Evolutionary conservation across 2,329 filamentous ascomycete genomes (phyloP), one percentile per base, ranked within the genome.

Genomic region (Dendryphion nanum): DNA sequence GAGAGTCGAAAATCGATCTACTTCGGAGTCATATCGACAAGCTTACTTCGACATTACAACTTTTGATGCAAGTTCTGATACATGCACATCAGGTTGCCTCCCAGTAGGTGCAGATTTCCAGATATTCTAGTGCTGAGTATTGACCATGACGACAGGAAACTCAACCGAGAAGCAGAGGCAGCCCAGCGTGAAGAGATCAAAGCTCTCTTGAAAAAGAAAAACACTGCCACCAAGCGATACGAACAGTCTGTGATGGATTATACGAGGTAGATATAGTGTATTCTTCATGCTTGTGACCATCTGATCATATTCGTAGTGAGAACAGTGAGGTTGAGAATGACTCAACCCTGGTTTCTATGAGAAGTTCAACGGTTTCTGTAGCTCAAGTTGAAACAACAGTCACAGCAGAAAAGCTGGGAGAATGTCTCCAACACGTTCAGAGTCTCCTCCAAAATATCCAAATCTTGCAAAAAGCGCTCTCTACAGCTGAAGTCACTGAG

Each of bases 401-500:
- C 18, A 54, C 45, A 5, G 28, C 37, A 1, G 37, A 53, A 15
- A 50, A 44, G 7, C 43, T 61, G 8, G 47, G 36, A n/a, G 44
- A 43, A 33, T 61, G 56, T 13, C 48, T 54, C 2, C 30, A 52
- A n/a, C 53, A 60, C 37, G 38, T 61, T 8, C 46, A 41, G 12
- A 47, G 19, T 19, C 37, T 61, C 4, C 20, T 61, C 13, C 33
- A 47, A 34, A 41, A 55, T 31, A 52, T 60, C 10, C 48, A 57
- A 18, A 45, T 31, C 1, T 16, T 59, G 15, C 53, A 59, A 15
- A 32, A 51, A 18, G 49, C 39, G 13, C 63, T 73, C 34, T 53
- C 59, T 18, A 59, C 64, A 41, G 61, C 69, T 36, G 61, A 65
- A 18, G 53, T 64, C 29, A 55, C 68, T 19, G 64, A 59, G 28